These are phyloP conservation scores for Mucor racemosus DNA, from an alignment of 371 early-diverging fungal genomes.

Conservation along the genomic window DNA sequence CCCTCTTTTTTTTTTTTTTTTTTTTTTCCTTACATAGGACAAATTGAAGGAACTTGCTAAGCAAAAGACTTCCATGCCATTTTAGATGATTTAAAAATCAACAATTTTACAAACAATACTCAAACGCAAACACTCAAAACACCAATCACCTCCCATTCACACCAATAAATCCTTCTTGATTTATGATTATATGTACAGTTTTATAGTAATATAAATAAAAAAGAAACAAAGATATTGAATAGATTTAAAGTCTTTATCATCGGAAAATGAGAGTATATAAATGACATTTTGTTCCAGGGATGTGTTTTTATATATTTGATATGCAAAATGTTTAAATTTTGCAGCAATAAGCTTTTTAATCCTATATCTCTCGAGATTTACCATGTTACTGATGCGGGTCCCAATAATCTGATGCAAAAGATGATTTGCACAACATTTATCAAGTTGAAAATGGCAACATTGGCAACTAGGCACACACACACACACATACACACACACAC, in stretches of 20 bases:
- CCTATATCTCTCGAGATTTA: no score
- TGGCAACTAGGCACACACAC: no score
- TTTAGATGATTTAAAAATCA: slow-evolving; percentile 29
- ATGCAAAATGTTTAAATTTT: no score
- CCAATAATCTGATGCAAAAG: no score
- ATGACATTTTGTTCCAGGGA: not conserved
- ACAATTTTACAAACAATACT: not conserved
- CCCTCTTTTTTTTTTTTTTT: not conserved
- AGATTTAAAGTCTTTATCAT: not conserved
- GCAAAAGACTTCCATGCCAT: slow-evolving; percentile 54
- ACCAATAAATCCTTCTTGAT: not conserved
- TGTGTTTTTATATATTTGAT: not conserved
- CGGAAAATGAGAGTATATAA: not conserved
- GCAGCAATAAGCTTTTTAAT: no score
- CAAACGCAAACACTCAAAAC: not conserved
- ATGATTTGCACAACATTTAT: no score
- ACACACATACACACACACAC: no score
- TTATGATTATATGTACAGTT: not conserved
- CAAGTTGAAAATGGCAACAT: no score
- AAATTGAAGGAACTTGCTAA: slow-evolving; percentile 54
- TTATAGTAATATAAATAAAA: not conserved
- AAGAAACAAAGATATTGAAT: not conserved
- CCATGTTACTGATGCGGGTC: no score
- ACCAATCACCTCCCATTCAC: no score
- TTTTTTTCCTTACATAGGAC: slow-evolving; percentile 33